A percentile compares a stretch with the other conserved stretches of the same genome.
Conservation (phyloP, 1,139 yeast genomes). For the Magnusiomyces sp. region DNA sequence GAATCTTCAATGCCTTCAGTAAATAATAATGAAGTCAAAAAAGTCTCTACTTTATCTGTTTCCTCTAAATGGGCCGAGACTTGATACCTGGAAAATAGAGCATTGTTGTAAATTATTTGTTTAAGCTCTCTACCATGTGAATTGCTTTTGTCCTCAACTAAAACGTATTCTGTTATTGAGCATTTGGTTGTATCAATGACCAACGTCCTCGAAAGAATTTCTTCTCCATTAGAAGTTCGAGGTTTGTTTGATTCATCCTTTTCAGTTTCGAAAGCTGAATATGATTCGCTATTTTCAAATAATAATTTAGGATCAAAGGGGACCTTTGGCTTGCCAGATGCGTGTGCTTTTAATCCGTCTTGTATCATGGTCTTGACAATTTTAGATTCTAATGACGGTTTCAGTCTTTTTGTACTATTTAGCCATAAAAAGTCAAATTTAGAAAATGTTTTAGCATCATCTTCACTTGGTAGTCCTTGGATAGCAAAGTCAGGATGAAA, state of each 20-base stretch:
- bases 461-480: slow-evolving; percentile 22
- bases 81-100: no score
- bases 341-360: neutral
- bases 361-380: neutral
- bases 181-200: neutral
- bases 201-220: slow-evolving; percentile 88
- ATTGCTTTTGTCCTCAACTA: neutral
- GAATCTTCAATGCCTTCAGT: no score
- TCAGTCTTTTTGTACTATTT: neutral
- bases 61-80: no score
- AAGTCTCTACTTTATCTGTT: no score
- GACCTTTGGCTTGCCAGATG: neutral
- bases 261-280: no score
- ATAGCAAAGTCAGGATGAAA: slow-evolving; percentile 26
- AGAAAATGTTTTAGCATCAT: slow-evolving; percentile 16
- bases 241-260: neutral
- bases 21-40: no score
- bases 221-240: slow-evolving; percentile 34
- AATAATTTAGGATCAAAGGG: neutral
- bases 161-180: neutral
- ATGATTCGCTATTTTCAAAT: neutral
- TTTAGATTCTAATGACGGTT: neutral
- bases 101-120: neutral
- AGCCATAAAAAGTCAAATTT: neutral
- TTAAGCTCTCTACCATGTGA: neutral